Percentiles rank a stretch among this genome's conserved stretches.
Conservation (phyloP, 1,139 yeast genomes). For the Kluyveromyces sp. region DNA sequence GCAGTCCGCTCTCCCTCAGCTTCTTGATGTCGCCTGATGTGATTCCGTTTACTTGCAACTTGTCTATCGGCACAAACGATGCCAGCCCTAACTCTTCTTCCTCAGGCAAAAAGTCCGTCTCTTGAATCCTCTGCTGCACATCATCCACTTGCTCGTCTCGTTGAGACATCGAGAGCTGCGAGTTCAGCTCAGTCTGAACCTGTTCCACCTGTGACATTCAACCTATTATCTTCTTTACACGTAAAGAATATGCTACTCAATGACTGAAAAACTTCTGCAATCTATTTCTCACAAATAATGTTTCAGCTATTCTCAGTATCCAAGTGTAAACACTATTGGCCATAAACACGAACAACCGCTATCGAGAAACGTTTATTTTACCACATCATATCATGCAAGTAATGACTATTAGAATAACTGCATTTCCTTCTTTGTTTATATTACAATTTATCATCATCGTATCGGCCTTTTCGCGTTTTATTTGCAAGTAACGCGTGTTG, state of each 20-base stretch:
- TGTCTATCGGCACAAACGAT: constrained; percentile 33
- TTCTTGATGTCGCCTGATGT: constrained; percentile 72
- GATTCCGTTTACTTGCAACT: constrained; percentile 76
- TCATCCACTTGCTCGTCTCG: constrained; percentile 12
- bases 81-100: constrained; percentile 40
- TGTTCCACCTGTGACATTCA: constrained; percentile 9
- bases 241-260: too few relatives aligned
- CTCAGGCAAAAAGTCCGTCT: constrained; percentile 16
- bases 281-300: background rate
- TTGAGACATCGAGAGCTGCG: constrained; percentile 1
- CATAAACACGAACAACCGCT: too few relatives aligned
- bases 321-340: background rate
- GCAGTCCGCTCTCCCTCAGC: constrained; percentile 74
- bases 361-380: too few relatives aligned
- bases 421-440: background rate
- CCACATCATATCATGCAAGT: background rate
- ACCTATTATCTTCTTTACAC: too few relatives aligned
- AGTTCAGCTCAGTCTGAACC: background rate
- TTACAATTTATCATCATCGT: background rate
- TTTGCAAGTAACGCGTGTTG: background rate
- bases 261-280: too few relatives aligned
- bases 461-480: background rate
- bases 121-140: constrained; percentile 19
- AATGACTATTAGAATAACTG: background rate
- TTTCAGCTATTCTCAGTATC: too few relatives aligned